Evolutionary conservation across 192 early-diverging fungal genomes (phyloP).

Genomic region (Umbelopsis vinacea): DNA sequence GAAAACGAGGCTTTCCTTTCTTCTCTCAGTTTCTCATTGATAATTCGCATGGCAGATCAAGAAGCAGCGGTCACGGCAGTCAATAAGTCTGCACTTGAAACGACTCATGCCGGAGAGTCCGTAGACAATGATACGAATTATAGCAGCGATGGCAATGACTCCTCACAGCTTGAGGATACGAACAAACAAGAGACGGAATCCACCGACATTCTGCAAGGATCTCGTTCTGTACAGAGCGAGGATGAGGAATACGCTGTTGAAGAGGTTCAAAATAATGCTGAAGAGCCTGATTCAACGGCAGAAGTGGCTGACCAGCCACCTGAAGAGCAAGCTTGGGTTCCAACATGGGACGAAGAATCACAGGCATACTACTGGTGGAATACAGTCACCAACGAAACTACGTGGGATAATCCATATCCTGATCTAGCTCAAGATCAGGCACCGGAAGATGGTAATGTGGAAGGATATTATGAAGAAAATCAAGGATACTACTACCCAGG

Average conservation of each 20-base stretch:
- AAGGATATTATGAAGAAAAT: neutral
- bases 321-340: conserved; percentile 37
- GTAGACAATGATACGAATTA: no score
- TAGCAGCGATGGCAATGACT: neutral
- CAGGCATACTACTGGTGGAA: conserved; percentile 59
- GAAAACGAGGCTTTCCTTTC: no score
- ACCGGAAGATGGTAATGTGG: neutral
- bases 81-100: neutral
- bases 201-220: no score
- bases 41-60: neutral
- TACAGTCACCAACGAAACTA: conserved; percentile 51
- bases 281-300: neutral
- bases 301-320: neutral
- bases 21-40: neutral
- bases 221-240: neutral
- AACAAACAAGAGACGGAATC: neutral
- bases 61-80: neutral
- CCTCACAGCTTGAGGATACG: neutral
- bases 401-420: conserved; percentile 45
- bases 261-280: neutral
- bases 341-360: conserved; percentile 44
- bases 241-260: neutral
- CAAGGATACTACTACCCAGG: conserved; percentile 11
- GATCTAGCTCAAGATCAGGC: conserved; percentile 9
- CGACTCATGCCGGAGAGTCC: neutral